Percentiles rank a stretch among this genome's conserved stretches.
Evolutionary conservation across 2,329 filamentous ascomycete species (phyloP).

Genomic region (Zymoseptoria ardabiliae): DNA sequence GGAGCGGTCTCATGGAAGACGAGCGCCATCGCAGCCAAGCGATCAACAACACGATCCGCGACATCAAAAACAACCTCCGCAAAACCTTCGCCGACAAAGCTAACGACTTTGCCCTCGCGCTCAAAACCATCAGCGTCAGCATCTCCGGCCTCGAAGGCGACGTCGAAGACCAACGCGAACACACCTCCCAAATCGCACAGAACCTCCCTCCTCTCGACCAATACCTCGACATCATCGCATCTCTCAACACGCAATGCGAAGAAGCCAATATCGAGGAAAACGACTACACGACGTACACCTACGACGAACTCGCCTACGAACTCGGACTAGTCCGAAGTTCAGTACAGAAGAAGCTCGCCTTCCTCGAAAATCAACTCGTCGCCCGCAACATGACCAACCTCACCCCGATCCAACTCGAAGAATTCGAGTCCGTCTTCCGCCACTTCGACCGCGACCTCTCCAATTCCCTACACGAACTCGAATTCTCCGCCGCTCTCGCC

Average conservation of each 20-base stretch:
- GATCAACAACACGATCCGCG: constrained; percentile 96
- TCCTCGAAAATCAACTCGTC: constrained; percentile 97
- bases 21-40: constrained; percentile 85
- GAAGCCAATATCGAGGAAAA: constrained; percentile 99
- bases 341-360: constrained; percentile 91
- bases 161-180: constrained; percentile 85
- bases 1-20: constrained; percentile 68
- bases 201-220: constrained; percentile 84
- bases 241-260: constrained; percentile 78
- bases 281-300: constrained; percentile 98
- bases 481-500: constrained; percentile 93
- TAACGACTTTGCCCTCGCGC: constrained; percentile 90
- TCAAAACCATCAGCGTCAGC: constrained; percentile 89
- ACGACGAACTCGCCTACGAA: constrained; percentile 93
- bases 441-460: constrained; percentile 93
- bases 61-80: constrained; percentile 93
- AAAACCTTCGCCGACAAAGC: constrained; percentile 95
- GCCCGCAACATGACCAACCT: constrained; percentile 98
- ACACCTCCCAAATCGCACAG: constrained; percentile 76
- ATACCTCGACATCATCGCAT: constrained; percentile 80
- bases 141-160: constrained; percentile 97
- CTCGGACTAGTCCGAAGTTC: constrained; percentile 83
- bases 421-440: constrained; percentile 96
- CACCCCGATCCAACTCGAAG: constrained; percentile 94
- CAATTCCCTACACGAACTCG: constrained; percentile 84